Percentiles rank a stretch among this genome's conserved stretches.
Conservation (phyloP, 2,329 filamentous ascomycete species). For the Alternaria sp. region DNA sequence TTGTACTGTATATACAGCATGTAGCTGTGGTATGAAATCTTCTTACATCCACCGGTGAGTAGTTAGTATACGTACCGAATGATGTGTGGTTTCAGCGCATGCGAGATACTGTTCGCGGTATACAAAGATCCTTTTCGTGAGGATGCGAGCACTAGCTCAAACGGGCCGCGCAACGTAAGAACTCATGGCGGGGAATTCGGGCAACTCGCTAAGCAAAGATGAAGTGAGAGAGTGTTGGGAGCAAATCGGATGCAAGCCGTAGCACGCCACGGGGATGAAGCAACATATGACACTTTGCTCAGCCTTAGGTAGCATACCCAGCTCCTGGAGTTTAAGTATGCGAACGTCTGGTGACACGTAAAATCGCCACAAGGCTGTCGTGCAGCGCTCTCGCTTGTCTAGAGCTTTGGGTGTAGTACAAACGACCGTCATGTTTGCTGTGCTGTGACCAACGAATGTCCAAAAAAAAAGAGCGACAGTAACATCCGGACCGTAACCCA, state of each 20-base stretch:
- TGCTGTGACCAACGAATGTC: neutral
- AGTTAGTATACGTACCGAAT: neutral
- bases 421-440: slow-evolving; percentile 11
- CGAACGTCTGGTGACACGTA: neutral
- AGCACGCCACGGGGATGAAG: neutral
- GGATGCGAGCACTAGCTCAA: slow-evolving; percentile 4
- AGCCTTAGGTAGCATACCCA: neutral
- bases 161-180: neutral
- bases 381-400: neutral
- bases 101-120: neutral
- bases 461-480: neutral
- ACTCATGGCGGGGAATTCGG: neutral
- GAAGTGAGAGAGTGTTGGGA: neutral
- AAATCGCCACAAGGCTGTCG: neutral
- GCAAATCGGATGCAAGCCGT: slow-evolving; percentile 15
- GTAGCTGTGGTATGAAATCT: neutral
- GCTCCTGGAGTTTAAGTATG: neutral
- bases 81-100: neutral
- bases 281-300: slow-evolving; percentile 1
- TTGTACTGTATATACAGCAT: neutral
- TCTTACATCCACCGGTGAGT: neutral
- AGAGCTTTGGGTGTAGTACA: neutral
- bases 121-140: neutral
- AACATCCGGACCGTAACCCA: neutral
- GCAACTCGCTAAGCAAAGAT: neutral